These are phyloP conservation scores for Nigrograna mackinnonii DNA, from an alignment of 2,329 filamentous ascomycete genomes.

Conservation along the genomic window DNA sequence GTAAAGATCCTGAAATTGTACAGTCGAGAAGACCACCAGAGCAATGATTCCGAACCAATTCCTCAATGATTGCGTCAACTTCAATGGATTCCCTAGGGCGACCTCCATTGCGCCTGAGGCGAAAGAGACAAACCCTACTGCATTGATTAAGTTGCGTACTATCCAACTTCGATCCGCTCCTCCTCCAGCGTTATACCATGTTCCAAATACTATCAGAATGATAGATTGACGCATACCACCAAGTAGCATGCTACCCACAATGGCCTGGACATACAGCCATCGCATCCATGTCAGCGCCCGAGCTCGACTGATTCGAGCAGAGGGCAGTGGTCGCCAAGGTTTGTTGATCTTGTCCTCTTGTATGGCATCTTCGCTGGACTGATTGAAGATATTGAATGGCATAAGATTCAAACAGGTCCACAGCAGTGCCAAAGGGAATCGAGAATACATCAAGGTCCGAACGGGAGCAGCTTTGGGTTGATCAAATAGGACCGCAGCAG, in stretches of 20 bases:
- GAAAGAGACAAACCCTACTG: constrained; percentile 24
- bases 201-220: constrained; percentile 7
- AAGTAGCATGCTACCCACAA: constrained; percentile 10
- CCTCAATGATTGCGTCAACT: neutral
- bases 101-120: constrained; percentile 27
- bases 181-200: constrained; percentile 30
- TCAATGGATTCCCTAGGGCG: constrained; percentile 2
- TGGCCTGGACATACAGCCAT: constrained; percentile 8
- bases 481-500: too few relatives aligned
- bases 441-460: neutral
- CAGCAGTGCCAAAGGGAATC: constrained; percentile 3
- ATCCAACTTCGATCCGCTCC: constrained; percentile 24
- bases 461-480: constrained; percentile 6
- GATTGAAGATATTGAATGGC: constrained; percentile 32
- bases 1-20: constrained; percentile 42
- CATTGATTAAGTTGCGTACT: constrained; percentile 31
- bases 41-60: constrained; percentile 35
- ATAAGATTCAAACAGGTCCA: constrained; percentile 36
- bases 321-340: constrained; percentile 33
- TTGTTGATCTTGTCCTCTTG: constrained; percentile 35
- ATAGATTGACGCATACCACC: constrained; percentile 6
- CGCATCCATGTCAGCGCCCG: constrained; percentile 19
- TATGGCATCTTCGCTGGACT: constrained; percentile 17
- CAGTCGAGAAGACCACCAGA: constrained; percentile 34
- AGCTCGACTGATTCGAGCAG: constrained; percentile 13